A percentile compares a stretch with the other conserved stretches of the same genome.
Evolutionary conservation across 805 yeast genomes (phyloP).

Genomic region (Candida anglica): DNA sequence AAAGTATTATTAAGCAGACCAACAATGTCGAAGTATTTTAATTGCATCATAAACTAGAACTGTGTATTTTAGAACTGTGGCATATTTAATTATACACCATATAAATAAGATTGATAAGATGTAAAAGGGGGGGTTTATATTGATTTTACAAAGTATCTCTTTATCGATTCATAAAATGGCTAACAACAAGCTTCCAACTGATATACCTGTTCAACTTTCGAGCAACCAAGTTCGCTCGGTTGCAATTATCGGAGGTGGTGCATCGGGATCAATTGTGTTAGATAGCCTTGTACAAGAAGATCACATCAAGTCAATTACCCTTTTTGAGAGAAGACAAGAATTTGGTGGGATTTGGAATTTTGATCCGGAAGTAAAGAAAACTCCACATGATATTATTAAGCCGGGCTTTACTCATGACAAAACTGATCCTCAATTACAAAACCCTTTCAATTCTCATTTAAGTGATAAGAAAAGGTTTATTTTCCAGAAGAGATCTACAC

Average conservation of each 20-base stretch:
- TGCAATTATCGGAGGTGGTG: conserved; percentile 51
- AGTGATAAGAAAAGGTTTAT: conserved; percentile 5
- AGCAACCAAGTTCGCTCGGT: conserved; percentile 18
- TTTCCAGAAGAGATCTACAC: conserved; percentile 9
- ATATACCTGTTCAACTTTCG: conserved; percentile 7
- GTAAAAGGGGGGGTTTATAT: background rate
- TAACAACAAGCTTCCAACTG: no score
- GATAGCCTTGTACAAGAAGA: conserved; percentile 35
- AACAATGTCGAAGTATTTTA: no score
- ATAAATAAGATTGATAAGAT: background rate
- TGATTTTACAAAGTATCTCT: background rate
- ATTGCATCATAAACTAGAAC: no score
- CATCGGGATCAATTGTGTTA: conserved; percentile 42
- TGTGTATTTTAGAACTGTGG: no score
- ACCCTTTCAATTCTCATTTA: conserved; percentile 16
- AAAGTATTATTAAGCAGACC: no score
- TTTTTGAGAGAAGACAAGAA: conserved; percentile 37
- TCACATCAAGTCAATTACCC: conserved; percentile 24
- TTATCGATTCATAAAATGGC: background rate
- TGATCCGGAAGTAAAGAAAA: conserved; percentile 14
- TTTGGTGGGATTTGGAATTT: conserved; percentile 44
- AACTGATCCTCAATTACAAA: conserved; percentile 25
- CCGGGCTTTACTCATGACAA: conserved; percentile 16
- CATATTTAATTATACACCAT: no score
- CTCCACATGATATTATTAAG: conserved; percentile 15